These are phyloP conservation scores for Pestalotiopsis sp. DNA, from an alignment of 2,329 filamentous ascomycete genomes.

Conservation along the genomic window DNA sequence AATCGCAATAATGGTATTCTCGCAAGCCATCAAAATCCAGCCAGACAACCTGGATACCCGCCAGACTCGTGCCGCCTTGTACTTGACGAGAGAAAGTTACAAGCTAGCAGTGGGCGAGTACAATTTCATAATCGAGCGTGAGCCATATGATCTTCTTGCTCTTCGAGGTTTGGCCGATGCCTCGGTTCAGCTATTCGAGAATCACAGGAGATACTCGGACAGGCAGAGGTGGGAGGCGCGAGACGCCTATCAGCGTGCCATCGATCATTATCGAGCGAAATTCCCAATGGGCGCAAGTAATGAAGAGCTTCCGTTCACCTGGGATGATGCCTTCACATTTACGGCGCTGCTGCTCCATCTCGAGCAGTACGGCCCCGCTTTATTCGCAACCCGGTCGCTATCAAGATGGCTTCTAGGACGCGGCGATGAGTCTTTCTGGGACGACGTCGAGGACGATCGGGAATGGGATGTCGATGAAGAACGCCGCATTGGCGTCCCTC, in stretches of 20 bases:
- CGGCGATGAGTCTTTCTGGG: constrained; percentile 76
- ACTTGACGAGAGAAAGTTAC: constrained; percentile 47
- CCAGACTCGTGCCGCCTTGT: constrained; percentile 61
- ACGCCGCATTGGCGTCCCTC: constrained; percentile 64
- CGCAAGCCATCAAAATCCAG: constrained; percentile 61
- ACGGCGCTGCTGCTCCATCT: constrained; percentile 75
- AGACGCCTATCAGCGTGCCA: constrained; percentile 50
- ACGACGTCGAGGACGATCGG: constrained; percentile 73
- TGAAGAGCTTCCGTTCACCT: constrained; percentile 51
- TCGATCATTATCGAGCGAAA: constrained; percentile 42
- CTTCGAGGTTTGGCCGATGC: constrained; percentile 60
- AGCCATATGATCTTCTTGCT: constrained; percentile 55
- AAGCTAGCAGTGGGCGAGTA: constrained; percentile 60
- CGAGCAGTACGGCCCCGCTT: constrained; percentile 65
- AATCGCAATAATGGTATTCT: constrained; percentile 61
- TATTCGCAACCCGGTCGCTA: constrained; percentile 70
- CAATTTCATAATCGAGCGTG: constrained; percentile 53
- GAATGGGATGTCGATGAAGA: constrained; percentile 83
- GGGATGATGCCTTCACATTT: constrained; percentile 86
- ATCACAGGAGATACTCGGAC: constrained; percentile 43
- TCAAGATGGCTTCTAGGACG: constrained; percentile 84
- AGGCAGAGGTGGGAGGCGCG: constrained; percentile 39
- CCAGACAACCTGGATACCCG: constrained; percentile 59
- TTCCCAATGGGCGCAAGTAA: constrained; percentile 25
- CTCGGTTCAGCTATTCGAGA: constrained; percentile 49